Evolutionary conservation across 306 rosid species (phyloP).

Genomic region (Castanea sativa): DNA sequence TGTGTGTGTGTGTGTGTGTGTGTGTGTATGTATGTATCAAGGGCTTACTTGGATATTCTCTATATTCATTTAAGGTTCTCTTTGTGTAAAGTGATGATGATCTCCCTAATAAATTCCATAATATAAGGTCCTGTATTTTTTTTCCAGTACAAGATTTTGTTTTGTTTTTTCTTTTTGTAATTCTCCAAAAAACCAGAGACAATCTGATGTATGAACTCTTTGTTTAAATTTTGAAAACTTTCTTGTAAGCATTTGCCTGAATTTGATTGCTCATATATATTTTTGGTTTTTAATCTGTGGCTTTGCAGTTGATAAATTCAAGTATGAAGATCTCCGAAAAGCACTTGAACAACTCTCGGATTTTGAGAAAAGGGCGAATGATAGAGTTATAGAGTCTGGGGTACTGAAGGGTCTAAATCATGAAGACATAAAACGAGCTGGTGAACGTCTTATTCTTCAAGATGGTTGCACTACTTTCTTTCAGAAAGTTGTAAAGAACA

Average conservation of each 20-base stretch:
- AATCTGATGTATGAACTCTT: background rate
- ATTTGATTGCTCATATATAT: conserved; percentile 16
- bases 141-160: background rate
- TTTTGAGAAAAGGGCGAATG: conserved; percentile 81
- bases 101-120: background rate
- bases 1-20: no score
- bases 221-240: conserved; percentile 8
- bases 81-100: background rate
- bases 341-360: conserved; percentile 83
- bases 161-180: background rate
- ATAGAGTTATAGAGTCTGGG: conserved; percentile 82
- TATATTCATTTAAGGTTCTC: background rate
- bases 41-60: background rate
- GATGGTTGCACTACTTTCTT: conserved; percentile 87
- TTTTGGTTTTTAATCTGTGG: conserved; percentile 18
- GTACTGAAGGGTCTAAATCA: conserved; percentile 86
- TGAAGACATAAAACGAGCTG: conserved; percentile 90
- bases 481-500: conserved; percentile 49
- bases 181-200: background rate
- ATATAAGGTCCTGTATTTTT: background rate
- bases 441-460: conserved; percentile 85
- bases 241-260: conserved; percentile 13
- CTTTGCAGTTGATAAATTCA: conserved; percentile 60
- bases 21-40: no score
- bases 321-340: conserved; percentile 47